Evolutionary conservation across 495 filamentous ascomycete genomes (phyloP), one percentile per base, ranked within the genome.

Genomic region (Talaromyces thailandensis): DNA sequence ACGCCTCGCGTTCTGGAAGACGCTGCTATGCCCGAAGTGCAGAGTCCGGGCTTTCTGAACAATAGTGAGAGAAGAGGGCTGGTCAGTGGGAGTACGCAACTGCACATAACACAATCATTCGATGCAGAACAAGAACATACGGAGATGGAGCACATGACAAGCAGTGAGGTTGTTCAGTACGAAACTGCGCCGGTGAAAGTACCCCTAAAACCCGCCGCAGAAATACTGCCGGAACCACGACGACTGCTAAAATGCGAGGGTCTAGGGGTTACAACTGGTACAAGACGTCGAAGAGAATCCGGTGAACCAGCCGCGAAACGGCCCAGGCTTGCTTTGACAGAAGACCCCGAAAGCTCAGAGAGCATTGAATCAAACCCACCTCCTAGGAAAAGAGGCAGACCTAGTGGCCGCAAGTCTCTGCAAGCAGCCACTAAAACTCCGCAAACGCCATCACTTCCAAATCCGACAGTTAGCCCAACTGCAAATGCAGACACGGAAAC

Each of bases 31-130:
- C 70, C 76, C 3, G 69, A 75, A 66, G 70, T 77, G 7, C 65
- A 70, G 24, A 76, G 75, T 40, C 77, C 75, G 2, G 76, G 71
- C 52, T 64, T 78, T 18, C 66, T 79, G 1, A 74, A 75, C 62
- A 70, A 68, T 32, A 70, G 70, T 65, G 71, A 69, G 35, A 79
- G 76, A 52, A 76, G 75, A 28, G 56, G 68, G 0, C 78, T 70
- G 67, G 68, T 74, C 11, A 72, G 76, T 48, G 68, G 70, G 4
- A 73, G 70, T 50, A 58, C 63, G 16, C 64, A 63, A 9, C 65
- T 69, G 8, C 65, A 67, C 7, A 67, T 75, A n/a, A 67, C 72
- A 2, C 74, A 78, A 60, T 76, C 74, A 18, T 76, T 78, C 29
- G 73, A 71, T 29, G 72, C 71, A 48, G 67, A 66, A n/a, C 45